Conservation (phyloP, 352 stramenopile genomes). For the Detonula confervacea region DNA sequence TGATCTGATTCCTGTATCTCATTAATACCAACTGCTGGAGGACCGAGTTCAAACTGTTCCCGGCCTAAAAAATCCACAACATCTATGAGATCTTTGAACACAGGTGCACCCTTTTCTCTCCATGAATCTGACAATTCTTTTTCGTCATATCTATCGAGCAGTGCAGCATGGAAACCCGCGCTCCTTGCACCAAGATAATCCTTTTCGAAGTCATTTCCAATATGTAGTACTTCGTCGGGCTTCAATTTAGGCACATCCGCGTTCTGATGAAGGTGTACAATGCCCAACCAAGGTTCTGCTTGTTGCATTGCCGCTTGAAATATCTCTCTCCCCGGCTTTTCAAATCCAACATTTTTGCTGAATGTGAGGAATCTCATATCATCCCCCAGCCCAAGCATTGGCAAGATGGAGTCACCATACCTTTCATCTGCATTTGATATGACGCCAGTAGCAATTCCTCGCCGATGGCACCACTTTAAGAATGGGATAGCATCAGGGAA, state of each 20-base stretch:
- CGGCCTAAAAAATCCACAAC: constrained; percentile 68
- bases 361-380: constrained; percentile 70
- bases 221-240: constrained; percentile 54
- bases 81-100: constrained; percentile 78
- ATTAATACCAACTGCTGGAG: too few relatives aligned
- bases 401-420: constrained; percentile 75
- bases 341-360: constrained; percentile 69
- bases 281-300: constrained; percentile 52
- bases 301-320: constrained; percentile 57
- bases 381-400: constrained; percentile 75
- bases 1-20: too few relatives aligned
- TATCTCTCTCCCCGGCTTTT: constrained; percentile 64
- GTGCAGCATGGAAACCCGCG: constrained; percentile 62
- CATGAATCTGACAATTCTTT: constrained; percentile 64
- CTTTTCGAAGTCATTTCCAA: constrained; percentile 67
- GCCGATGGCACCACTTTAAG: constrained; percentile 62
- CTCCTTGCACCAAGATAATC: constrained; percentile 70
- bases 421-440: constrained; percentile 78
- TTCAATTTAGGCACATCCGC: constrained; percentile 46
- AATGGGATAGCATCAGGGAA: constrained; percentile 71
- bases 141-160: constrained; percentile 73
- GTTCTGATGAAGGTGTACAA: constrained; percentile 14
- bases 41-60: constrained; percentile 51
- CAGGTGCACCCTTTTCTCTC: constrained; percentile 58
- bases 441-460: constrained; percentile 64